These are phyloP conservation scores for Magnaporthiopsis incrustans DNA, from an alignment of 2,329 filamentous ascomycete species.

Conservation along the genomic window DNA sequence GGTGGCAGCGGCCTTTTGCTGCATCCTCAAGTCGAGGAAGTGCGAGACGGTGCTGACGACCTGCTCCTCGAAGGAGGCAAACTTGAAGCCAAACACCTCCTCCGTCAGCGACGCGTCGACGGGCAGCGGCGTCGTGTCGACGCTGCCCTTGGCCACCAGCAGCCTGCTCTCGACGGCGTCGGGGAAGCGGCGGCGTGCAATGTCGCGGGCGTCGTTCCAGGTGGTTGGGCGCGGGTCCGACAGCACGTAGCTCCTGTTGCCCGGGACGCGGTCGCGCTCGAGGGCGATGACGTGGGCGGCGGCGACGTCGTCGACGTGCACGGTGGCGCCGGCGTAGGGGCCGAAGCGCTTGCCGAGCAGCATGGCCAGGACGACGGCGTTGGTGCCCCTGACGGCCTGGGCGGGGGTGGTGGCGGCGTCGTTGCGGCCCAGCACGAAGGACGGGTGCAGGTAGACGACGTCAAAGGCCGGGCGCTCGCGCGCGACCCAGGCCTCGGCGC, in stretches of 20 bases:
- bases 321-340: constrained; percentile 20
- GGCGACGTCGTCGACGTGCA: constrained; percentile 31
- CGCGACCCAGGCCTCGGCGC: constrained; percentile 25
- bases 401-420: constrained; percentile 20
- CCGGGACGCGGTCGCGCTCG: constrained; percentile 24
- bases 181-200: constrained; percentile 24
- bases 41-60: constrained; percentile 20
- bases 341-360: constrained; percentile 22
- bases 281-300: constrained; percentile 29
- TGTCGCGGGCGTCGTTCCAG: constrained; percentile 31
- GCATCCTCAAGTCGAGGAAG: constrained; percentile 18
- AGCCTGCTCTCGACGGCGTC: constrained; percentile 19
- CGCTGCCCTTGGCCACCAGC: constrained; percentile 16
- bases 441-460: constrained; percentile 27
- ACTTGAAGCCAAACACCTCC: constrained; percentile 19
- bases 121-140: constrained; percentile 17
- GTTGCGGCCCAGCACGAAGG: constrained; percentile 28
- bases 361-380: constrained; percentile 24
- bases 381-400: constrained; percentile 25
- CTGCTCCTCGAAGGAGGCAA: constrained; percentile 20
- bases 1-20: constrained; percentile 2
- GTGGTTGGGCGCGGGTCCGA: constrained; percentile 15
- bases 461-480: constrained; percentile 25
- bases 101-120: constrained; percentile 21
- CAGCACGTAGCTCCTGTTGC: constrained; percentile 25